Conservation (phyloP, 805 yeast genomes). For the Lipomyces kockii region DNA sequence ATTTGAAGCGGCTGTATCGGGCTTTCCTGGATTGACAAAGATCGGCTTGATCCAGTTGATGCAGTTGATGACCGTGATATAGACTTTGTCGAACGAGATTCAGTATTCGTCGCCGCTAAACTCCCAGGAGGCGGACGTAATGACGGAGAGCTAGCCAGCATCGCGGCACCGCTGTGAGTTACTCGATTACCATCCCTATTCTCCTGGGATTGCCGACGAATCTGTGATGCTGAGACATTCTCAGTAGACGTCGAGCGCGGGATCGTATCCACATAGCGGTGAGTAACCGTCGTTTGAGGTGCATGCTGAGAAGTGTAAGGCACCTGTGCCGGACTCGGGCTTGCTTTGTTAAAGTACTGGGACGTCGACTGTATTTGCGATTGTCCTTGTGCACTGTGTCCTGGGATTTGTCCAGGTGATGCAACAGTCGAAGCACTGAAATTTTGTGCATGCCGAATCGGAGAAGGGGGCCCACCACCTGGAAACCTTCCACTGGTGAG, state of each 20-base stretch:
- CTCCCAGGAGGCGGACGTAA: constrained; percentile 19
- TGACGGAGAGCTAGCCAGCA: constrained; percentile 5
- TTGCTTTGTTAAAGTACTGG: neutral
- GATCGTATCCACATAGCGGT: neutral
- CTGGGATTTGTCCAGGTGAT: neutral
- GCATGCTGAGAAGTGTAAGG: neutral
- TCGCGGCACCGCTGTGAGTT: neutral
- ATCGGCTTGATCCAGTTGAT: constrained; percentile 1
- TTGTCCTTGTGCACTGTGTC: neutral
- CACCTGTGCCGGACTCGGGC: neutral
- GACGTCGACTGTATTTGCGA: constrained; percentile 1
- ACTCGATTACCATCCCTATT: neutral
- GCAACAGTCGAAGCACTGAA: neutral
- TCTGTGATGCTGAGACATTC: neutral
- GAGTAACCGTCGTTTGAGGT: neutral
- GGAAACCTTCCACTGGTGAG: constrained; percentile 4
- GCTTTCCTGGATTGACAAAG: neutral
- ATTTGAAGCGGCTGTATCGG: neutral
- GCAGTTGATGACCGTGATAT: neutral
- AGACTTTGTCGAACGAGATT: neutral
- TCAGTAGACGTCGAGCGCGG: constrained; percentile 8
- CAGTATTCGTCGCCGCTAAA: neutral
- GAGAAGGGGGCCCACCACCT: constrained; percentile 1
- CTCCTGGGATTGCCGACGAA: constrained; percentile 12
- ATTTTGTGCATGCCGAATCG: neutral